Evolutionary conservation across 2,329 filamentous ascomycete genomes (phyloP).

Genomic region (Hirsutella thompsonii): DNA sequence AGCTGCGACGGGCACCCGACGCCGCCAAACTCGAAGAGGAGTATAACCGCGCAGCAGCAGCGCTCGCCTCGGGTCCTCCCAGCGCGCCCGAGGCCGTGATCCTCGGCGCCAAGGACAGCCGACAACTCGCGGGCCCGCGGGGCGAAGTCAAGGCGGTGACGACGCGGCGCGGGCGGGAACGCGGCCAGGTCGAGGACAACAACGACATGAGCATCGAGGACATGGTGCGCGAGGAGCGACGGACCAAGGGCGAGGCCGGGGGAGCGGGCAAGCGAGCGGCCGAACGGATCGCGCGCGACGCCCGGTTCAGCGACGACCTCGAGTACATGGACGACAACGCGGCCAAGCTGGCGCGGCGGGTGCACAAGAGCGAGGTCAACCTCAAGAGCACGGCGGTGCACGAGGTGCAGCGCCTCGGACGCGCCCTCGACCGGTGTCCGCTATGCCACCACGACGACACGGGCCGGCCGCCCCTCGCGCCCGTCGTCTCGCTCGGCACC

Average conservation of each 20-base stretch:
- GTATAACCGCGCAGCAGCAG: conserved; percentile 64
- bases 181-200: conserved; percentile 78
- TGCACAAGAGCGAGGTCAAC: conserved; percentile 78
- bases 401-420: conserved; percentile 84
- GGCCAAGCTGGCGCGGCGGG: conserved; percentile 70
- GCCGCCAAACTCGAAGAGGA: conserved; percentile 66
- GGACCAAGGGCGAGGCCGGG: conserved; percentile 63
- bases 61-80: conserved; percentile 36
- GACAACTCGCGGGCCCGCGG: conserved; percentile 64
- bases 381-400: conserved; percentile 77
- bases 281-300: conserved; percentile 87
- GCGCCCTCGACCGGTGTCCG: conserved; percentile 73
- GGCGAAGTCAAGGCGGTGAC: conserved; percentile 66
- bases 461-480: conserved; percentile 63
- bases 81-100: conserved; percentile 54
- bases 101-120: conserved; percentile 77
- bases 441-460: conserved; percentile 85
- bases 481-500: conserved; percentile 74
- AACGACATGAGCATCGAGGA: conserved; percentile 94
- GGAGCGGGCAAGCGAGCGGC: conserved; percentile 75
- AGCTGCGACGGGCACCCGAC: conserved; percentile 65
- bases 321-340: conserved; percentile 99
- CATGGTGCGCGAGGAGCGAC: conserved; percentile 89
- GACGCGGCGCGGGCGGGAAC: conserved; percentile 71
- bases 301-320: conserved; percentile 79